Conservation (phyloP, 768 basidiomycete genomes). For the Podaxis carcinomalis region DNA sequence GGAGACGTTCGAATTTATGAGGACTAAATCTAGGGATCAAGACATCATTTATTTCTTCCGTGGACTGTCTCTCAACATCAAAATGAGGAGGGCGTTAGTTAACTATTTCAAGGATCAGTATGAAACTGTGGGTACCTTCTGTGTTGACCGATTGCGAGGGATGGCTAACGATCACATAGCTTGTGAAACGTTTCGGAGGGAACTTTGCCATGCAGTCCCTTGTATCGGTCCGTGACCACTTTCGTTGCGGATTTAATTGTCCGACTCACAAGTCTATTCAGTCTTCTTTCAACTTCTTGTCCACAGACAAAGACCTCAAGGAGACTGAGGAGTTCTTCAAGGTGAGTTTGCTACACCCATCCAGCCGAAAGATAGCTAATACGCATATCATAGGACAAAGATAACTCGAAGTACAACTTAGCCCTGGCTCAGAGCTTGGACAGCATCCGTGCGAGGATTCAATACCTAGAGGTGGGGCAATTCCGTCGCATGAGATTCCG, state of each 20-base stretch:
- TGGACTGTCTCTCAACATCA: constrained; percentile 52
- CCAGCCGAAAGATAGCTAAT: constrained; percentile 17
- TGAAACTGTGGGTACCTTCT: constrained; percentile 40
- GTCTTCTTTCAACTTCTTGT: constrained; percentile 42
- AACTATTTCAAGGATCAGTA: constrained; percentile 71
- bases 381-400: constrained; percentile 44
- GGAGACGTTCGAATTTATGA: constrained; percentile 60
- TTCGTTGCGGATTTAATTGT: neutral
- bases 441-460: constrained; percentile 52
- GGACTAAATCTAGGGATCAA: constrained; percentile 49
- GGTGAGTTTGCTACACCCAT: constrained; percentile 31
- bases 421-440: constrained; percentile 67
- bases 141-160: neutral
- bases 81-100: constrained; percentile 48
- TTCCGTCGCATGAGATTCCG: neutral
- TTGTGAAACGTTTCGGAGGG: constrained; percentile 67
- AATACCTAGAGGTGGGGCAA: constrained; percentile 55
- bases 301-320: constrained; percentile 64
- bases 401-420: constrained; percentile 65
- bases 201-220: constrained; percentile 56
- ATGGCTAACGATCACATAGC: constrained; percentile 26
- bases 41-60: constrained; percentile 63
- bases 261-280: constrained; percentile 13
- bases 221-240: constrained; percentile 39
- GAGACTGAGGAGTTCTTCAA: constrained; percentile 71